Percentiles rank a stretch among this genome's conserved stretches.
phyloP scores from a whole-genome alignment of 306 rosid genomes.

The Purshia tridentata region DNA sequence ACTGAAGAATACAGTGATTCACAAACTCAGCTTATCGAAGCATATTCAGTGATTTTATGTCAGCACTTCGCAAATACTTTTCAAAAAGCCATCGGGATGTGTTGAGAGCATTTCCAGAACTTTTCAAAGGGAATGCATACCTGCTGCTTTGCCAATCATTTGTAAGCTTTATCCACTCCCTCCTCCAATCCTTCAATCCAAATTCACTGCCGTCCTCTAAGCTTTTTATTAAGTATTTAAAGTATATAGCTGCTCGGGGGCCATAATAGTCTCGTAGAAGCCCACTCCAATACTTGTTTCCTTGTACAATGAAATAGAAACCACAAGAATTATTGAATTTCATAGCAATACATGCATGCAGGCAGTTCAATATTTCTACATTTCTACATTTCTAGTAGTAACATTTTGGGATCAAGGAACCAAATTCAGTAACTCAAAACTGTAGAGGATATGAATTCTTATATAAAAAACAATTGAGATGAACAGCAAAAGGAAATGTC shows the following conservation, averaged over 20 bases:
- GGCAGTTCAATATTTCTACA: neutral
- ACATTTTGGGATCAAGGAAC: too few species aligned
- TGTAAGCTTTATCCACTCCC: slow-evolving; percentile 84
- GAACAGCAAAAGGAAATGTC: neutral
- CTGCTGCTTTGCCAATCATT: slow-evolving; percentile 77
- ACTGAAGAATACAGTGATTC: neutral
- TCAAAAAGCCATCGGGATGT: slow-evolving; percentile 56
- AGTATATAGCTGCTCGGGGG: slow-evolving; percentile 84
- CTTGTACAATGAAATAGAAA: slow-evolving; percentile 24
- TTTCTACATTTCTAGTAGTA: too few species aligned
- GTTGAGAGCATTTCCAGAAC: slow-evolving; percentile 59
- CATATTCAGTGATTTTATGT: slow-evolving; percentile 13
- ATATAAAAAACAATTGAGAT: neutral
- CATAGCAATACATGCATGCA: neutral
- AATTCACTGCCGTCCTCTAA: slow-evolving; percentile 47
- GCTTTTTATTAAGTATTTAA: slow-evolving; percentile 65
- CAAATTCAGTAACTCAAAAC: neutral
- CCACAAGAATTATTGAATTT: neutral
- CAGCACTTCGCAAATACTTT: slow-evolving; percentile 45
- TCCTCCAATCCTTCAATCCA: slow-evolving; percentile 68
- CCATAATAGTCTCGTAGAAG: slow-evolving; percentile 74
- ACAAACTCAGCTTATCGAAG: neutral
- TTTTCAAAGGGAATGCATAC: slow-evolving; percentile 45
- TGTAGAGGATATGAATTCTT: neutral
- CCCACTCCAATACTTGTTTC: slow-evolving; percentile 94